Evolutionary conservation across 495 filamentous ascomycete genomes (phyloP), one percentile per base, ranked within the genome.

Genomic region (Astrothelium macrocarpum): DNA sequence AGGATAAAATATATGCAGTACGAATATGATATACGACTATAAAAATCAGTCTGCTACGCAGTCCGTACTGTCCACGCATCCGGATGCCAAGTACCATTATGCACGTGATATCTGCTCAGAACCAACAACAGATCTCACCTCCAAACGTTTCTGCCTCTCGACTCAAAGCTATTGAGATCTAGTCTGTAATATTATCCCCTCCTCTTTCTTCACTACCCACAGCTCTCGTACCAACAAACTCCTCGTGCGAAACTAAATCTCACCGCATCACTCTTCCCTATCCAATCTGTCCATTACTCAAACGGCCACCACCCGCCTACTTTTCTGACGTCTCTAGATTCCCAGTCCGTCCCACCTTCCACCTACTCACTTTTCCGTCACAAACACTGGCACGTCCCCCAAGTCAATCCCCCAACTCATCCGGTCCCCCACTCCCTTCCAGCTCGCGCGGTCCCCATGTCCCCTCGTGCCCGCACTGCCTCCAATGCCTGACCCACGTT

Each of bases 401-500:
- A 76, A 70, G 63, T 76, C 77, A 46, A 78, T 59, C 29, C 75
- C 75, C 43, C 45, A 76, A 20, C 64, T 69, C 61, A 73, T 61
- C n/a, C 49, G 49, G 29, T 56, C 49, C 25, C 49, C 23, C 2
- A 56, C 25, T 16, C 49, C 49, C 65, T 69, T 43, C 26, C 66
- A 28, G 49, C 77, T 75, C 70, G 77, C 79, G 59, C 78, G 62
- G 45, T 68, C 75, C 45, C 68, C 75, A 42, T 59, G 67, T n/a
- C 59, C 63, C 32, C 76, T 46, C 58, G 76, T 80, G 2, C 78
- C 78, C 34, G 76, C 74, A 67, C 74, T 77, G n/a, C 75, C 76
- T 20, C 67, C 70, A 34, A 75, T 63, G 0, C 75, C 74, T 20
- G 59, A 71, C 14, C 73, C 76, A 12, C 65, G 71, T 64, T 79